A percentile compares a stretch with the other conserved stretches of the same genome.
Conservation (phyloP, 306 rosid genomes). For the Prinsepia uniflora region DNA sequence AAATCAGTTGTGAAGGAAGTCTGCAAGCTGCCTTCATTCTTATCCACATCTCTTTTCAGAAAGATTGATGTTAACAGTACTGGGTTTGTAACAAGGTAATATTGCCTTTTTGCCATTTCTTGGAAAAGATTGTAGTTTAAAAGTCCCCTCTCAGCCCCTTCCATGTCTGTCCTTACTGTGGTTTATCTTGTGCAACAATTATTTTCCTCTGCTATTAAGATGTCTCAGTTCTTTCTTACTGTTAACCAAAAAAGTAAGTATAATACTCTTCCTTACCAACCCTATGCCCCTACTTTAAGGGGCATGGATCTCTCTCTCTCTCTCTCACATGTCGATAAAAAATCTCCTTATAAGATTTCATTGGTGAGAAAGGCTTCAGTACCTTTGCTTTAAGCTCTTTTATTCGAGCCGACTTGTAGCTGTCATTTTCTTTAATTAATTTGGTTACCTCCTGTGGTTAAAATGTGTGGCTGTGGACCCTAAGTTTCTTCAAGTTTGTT, state of each 20-base stretch:
- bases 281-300: background rate
- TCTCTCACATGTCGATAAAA: background rate
- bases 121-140: constrained; percentile 3
- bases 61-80: constrained; percentile 75
- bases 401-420: background rate
- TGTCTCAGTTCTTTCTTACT: background rate
- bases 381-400: background rate
- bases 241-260: too few species aligned
- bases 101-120: constrained; percentile 20
- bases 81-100: constrained; percentile 82
- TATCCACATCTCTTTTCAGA: constrained; percentile 67
- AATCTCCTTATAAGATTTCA: background rate
- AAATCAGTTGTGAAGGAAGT: constrained; percentile 79
- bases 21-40: constrained; percentile 96
- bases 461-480: background rate
- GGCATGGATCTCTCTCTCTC: background rate
- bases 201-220: background rate
- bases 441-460: background rate
- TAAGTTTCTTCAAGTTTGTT: background rate
- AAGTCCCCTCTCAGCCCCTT: background rate
- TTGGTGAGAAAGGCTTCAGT: background rate
- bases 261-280: background rate
- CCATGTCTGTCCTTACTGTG: background rate
- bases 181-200: background rate
- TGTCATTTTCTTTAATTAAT: background rate